Evolutionary conservation across 2,329 filamentous ascomycete species (phyloP), one percentile per base, ranked within the genome.

Genomic region (Ascocoryne sarcoides): DNA sequence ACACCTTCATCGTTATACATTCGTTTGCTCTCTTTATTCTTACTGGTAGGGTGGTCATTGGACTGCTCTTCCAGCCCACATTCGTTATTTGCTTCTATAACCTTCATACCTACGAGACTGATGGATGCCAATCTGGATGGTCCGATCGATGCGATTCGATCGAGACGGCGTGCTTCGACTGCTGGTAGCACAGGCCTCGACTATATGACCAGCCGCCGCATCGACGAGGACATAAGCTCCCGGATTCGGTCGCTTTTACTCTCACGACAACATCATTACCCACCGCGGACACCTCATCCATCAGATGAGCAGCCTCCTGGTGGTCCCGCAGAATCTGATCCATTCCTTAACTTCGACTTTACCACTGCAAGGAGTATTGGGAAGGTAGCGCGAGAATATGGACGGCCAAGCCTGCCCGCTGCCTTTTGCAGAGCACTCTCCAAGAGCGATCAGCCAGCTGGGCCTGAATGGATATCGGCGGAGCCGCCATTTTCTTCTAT

Each of bases 191-290:
- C 47, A 18, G 47, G 47, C 5, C 46, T 55, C 23, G 54, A 56
- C 19, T 49, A 52, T 32, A 28, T 43, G 10, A 52, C 35, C 32
- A 42, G 39, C 37, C 43, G 36, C 34, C 44, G 42, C 33, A 48
- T 58, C 15, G 53, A 58, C 16, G 52, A 53, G 20, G 56, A 57
- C 36, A 55, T 58, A 26, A 37, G 45, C 18, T 47, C 49, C 16
- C 52, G 54, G 12, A 53, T 59, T 32, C 50, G 53, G 19, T 54
- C 52, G 32, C 49, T 59, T 4, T 36, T 56, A 3, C 35, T 55
- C 15, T 55, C 54, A 20, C 49, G 52, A 23, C 46, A 56, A 36
- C 37, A 43, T 10, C 46, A 42, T 29, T 39, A 39, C 18, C 53
- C 53, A 23, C 50, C 54, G 26, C 44, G 48, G 42, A 56, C 53